Conservation (phyloP, 2,329 filamentous ascomycete species). For the Ilyonectria sp. region DNA sequence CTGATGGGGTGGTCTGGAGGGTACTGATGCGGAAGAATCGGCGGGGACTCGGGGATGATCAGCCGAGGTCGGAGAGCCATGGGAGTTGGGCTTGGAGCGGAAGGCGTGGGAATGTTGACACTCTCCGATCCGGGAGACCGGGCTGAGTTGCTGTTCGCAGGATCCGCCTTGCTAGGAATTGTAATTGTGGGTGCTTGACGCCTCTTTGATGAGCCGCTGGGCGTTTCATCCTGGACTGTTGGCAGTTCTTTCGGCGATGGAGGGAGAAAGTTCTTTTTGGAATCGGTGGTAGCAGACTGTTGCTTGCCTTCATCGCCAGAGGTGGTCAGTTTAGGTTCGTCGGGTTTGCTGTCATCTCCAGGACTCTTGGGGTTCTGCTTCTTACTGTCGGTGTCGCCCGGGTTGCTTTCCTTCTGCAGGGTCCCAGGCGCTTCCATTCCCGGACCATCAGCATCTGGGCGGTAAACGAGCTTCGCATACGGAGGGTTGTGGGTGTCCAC, state of each 20-base stretch:
- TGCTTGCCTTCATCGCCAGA: background rate
- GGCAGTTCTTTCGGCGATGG: no score
- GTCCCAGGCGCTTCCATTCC: background rate
- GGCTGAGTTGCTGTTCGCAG: background rate
- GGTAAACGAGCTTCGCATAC: slow-evolving; percentile 61
- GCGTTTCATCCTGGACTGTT: no score
- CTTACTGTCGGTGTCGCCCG: background rate
- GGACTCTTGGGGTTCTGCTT: background rate
- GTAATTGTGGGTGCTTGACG: no score
- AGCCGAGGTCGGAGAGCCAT: slow-evolving; percentile 47
- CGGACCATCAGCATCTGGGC: slow-evolving; percentile 11
- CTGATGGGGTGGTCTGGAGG: slow-evolving; percentile 27
- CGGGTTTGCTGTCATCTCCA: background rate
- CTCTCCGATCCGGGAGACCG: slow-evolving; percentile 13
- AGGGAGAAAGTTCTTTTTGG: background rate
- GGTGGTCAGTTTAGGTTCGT: background rate
- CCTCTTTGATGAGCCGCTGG: no score
- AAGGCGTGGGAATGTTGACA: slow-evolving; percentile 49
- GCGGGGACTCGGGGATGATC: slow-evolving; percentile 40
- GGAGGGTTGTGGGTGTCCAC: slow-evolving; percentile 71
- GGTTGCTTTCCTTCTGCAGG: slow-evolving; percentile 2
- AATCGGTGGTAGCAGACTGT: no score
- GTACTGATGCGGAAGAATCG: slow-evolving; percentile 23
- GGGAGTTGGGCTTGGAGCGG: slow-evolving; percentile 54
- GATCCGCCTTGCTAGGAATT: no score